Evolutionary conservation across 352 stramenopile genomes (phyloP).

Genomic region (Phytophthora vignae): DNA sequence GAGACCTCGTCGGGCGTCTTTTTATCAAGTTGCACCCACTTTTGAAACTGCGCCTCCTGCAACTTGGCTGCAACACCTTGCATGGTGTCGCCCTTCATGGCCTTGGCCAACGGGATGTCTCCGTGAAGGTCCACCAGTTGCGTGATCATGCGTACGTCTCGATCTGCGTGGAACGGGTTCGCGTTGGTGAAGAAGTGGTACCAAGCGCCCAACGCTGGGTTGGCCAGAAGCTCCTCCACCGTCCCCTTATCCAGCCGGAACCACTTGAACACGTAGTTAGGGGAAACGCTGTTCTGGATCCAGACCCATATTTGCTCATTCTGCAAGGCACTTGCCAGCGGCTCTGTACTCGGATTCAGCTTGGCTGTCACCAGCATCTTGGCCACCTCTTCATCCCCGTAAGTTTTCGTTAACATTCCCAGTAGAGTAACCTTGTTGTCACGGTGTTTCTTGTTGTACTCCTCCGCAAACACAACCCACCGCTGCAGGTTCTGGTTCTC

Average conservation of each 20-base stretch:
- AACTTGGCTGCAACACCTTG: neutral
- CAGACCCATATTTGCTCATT: neutral
- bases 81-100: neutral
- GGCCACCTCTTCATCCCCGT: neutral
- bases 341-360: neutral
- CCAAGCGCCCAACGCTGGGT: neutral
- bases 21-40: neutral
- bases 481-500: neutral
- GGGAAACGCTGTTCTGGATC: neutral
- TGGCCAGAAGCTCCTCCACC: neutral
- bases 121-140: neutral
- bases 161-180: neutral
- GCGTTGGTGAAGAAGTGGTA: neutral
- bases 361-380: neutral
- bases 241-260: neutral
- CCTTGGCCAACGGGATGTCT: neutral
- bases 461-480: neutral
- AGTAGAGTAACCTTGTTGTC: neutral
- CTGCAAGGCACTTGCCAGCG: neutral
- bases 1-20: neutral
- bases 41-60: neutral
- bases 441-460: neutral
- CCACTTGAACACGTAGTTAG: neutral
- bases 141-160: neutral
- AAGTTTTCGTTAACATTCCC: neutral